Percentiles rank a stretch among this genome's conserved stretches.
Conservation (phyloP, 169 alveolate species). For the Plasmodium sp. region DNA sequence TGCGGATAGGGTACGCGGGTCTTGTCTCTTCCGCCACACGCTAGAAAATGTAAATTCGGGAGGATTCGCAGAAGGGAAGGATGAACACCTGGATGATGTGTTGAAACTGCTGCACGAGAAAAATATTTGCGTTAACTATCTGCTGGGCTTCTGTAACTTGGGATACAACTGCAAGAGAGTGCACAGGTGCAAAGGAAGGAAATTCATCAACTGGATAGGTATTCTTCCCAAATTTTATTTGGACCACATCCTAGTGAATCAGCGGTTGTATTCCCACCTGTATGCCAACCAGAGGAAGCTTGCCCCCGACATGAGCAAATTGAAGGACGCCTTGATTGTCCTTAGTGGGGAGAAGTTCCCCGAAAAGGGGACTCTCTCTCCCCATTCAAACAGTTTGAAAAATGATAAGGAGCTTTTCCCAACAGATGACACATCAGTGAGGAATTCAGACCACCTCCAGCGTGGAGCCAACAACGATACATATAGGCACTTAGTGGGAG, state of each 20-base stretch:
- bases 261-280: conserved; percentile 30
- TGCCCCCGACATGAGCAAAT: conserved; percentile 39
- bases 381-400: background rate
- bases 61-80: conserved; percentile 9
- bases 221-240: conserved; percentile 44
- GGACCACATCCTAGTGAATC: conserved; percentile 38
- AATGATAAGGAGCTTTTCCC: background rate
- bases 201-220: conserved; percentile 32
- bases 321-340: conserved; percentile 47
- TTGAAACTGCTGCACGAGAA: conserved; percentile 71
- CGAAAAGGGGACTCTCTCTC: background rate
- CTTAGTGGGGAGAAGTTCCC: conserved; percentile 54
- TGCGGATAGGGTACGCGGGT: conserved; percentile 89
- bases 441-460: background rate
- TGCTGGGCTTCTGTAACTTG: conserved; percentile 86
- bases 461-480: background rate
- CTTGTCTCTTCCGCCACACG: conserved; percentile 82
- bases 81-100: conserved; percentile 44
- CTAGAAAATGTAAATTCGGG: conserved; percentile 1
- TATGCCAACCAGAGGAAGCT: conserved; percentile 18
- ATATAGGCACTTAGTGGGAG: background rate
- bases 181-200: conserved; percentile 73
- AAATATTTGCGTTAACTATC: conserved; percentile 80
- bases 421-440: background rate
- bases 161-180: conserved; percentile 84